Conservation (phyloP, 2,329 filamentous ascomycete species). For the Cladosporium sp. region DNA sequence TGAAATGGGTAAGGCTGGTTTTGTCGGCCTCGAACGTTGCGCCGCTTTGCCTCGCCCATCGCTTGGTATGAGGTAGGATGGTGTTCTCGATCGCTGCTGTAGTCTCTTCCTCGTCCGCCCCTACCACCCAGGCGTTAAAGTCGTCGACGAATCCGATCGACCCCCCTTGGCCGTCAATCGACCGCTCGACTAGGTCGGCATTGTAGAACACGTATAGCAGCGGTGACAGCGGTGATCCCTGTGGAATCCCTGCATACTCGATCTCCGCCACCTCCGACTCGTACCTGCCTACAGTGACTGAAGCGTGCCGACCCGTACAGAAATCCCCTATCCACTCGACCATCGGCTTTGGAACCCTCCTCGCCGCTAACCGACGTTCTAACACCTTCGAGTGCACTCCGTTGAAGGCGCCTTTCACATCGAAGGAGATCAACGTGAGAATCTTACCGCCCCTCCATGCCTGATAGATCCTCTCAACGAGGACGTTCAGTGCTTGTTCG, state of each 20-base stretch:
- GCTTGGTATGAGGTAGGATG: not conserved
- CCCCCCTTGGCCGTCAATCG: slow-evolving; percentile 23
- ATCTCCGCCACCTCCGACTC: not conserved
- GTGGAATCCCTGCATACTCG: slow-evolving; percentile 26
- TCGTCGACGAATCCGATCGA: slow-evolving; percentile 22
- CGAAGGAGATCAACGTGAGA: too few relatives aligned
- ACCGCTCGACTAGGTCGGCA: slow-evolving; percentile 14
- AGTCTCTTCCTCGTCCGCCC: not conserved
- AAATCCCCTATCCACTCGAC: too few relatives aligned
- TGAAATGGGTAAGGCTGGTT: not conserved
- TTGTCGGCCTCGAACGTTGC: slow-evolving; percentile 9
- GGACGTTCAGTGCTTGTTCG: too few relatives aligned
- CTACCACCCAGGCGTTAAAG: slow-evolving; percentile 12
- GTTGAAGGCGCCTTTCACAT: too few relatives aligned
- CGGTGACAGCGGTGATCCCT: slow-evolving; percentile 37
- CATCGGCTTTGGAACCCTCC: too few relatives aligned
- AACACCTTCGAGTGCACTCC: too few relatives aligned
- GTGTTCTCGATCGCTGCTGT: not conserved
- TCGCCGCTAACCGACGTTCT: too few relatives aligned
- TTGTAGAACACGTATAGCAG: slow-evolving; percentile 42
- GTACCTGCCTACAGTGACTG: not conserved
- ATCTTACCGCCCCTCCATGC: too few relatives aligned
- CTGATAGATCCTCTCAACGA: too few relatives aligned
- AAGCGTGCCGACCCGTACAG: too few relatives aligned
- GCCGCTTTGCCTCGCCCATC: slow-evolving; percentile 4